Evolutionary conservation across 768 basidiomycete species (phyloP).

Genomic region (Agrocybe pediades): DNA sequence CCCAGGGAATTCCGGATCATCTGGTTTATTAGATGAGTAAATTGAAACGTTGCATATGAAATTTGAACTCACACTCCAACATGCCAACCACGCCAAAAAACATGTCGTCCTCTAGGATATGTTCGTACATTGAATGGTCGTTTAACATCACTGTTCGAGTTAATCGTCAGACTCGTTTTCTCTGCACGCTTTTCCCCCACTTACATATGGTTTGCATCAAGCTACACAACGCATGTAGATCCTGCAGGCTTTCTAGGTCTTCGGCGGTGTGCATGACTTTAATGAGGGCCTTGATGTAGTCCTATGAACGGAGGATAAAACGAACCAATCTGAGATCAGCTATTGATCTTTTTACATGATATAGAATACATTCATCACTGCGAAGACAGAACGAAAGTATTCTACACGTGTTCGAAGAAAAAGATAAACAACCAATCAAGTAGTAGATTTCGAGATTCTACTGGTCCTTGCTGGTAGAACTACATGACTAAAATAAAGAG

Average conservation of each 20-base stretch:
- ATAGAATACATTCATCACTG: slow-evolving; percentile 18
- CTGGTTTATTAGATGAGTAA: slow-evolving; percentile 39
- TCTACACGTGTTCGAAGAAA: slow-evolving; percentile 14
- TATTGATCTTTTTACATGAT: slow-evolving; percentile 23
- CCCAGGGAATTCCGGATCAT: slow-evolving; percentile 96
- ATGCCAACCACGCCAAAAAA: slow-evolving; percentile 95
- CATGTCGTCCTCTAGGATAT: slow-evolving; percentile 89
- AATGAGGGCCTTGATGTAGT: slow-evolving; percentile 87
- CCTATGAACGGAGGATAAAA: slow-evolving; percentile 45
- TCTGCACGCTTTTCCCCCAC: slow-evolving; percentile 11
- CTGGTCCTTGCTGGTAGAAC: background rate
- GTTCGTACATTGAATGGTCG: slow-evolving; percentile 93
- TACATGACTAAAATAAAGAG: background rate
- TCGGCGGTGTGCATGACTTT: slow-evolving; percentile 87
- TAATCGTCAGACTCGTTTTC: background rate
- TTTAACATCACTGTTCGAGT: slow-evolving; percentile 79
- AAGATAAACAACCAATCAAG: slow-evolving; percentile 12
- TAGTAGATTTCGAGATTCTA: slow-evolving; percentile 1
- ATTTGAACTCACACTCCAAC: slow-evolving; percentile 81
- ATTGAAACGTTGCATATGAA: slow-evolving; percentile 10
- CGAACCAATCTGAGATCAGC: slow-evolving; percentile 22
- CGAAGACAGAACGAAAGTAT: slow-evolving; percentile 16
- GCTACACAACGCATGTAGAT: slow-evolving; percentile 87
- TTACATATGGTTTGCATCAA: slow-evolving; percentile 94
- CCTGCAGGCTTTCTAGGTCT: slow-evolving; percentile 88